A percentile compares a stretch with the other conserved stretches of the same genome.
phyloP scores from a whole-genome alignment of 108 stramenopile species.

The Cylindrotheca closterium region DNA sequence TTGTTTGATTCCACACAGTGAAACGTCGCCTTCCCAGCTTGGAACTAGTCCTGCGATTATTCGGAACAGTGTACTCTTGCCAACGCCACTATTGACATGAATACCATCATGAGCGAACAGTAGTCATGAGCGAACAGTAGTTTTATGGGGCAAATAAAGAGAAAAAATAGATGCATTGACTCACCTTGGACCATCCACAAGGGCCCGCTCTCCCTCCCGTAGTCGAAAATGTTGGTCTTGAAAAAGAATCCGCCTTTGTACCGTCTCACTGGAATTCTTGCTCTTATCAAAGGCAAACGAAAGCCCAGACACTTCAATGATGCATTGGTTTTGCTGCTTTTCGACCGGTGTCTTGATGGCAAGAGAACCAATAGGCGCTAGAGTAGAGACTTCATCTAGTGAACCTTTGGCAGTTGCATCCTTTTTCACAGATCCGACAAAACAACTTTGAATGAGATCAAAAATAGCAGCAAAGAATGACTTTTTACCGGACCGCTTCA shows the following conservation, averaged over 20 bases:
- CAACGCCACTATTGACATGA: no score
- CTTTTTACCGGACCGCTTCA: constrained; percentile 6
- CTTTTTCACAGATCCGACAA: neutral
- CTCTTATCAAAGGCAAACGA: neutral
- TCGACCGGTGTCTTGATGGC: neutral
- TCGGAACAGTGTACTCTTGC: constrained; percentile 81
- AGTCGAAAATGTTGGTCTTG: constrained; percentile 23
- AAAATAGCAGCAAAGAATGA: neutral
- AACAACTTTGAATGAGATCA: neutral
- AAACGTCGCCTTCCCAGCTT: constrained; percentile 12
- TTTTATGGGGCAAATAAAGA: no score
- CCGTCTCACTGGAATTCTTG: neutral
- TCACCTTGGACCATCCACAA: constrained; percentile 46
- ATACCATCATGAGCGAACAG: no score
- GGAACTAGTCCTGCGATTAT: constrained; percentile 59
- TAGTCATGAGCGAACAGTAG: no score
- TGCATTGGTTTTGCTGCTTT: neutral
- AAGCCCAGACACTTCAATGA: neutral
- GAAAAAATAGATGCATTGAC: no score
- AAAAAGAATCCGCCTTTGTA: constrained; percentile 27
- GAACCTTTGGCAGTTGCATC: neutral
- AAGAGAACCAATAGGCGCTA: neutral
- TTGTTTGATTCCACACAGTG: constrained; percentile 12
- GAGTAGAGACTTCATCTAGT: neutral
- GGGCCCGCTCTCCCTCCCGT: constrained; percentile 11